phyloP scores from a whole-genome alignment of 2,329 filamentous ascomycete genomes.

The Aspergillus spinulosporus region DNA sequence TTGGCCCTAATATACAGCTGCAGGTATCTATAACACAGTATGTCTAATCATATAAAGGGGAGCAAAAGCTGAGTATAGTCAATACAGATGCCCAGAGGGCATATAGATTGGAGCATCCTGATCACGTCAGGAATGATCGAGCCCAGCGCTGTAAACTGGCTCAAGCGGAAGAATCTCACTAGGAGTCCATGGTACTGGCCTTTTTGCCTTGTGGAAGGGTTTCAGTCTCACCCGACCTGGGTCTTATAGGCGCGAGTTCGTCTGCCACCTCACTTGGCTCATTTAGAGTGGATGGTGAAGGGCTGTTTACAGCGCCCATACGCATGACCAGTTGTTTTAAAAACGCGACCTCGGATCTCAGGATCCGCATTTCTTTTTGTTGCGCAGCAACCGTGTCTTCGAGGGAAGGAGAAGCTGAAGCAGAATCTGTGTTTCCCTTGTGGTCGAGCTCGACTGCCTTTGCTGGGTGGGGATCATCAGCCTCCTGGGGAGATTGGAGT shows the following conservation, averaged over 20 bases:
- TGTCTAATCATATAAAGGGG: background rate
- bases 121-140: background rate
- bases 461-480: background rate
- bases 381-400: constrained; percentile 8
- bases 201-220: background rate
- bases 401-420: background rate
- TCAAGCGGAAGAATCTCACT: background rate
- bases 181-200: background rate
- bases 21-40: background rate
- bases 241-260: constrained; percentile 5
- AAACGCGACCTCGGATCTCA: constrained; percentile 33
- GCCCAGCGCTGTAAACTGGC: background rate
- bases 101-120: background rate
- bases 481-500: background rate
- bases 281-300: constrained; percentile 1
- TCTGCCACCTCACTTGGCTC: constrained; percentile 14
- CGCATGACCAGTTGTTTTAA: constrained; percentile 33
- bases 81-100: background rate
- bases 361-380: constrained; percentile 27
- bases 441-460: background rate
- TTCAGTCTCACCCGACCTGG: background rate
- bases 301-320: constrained; percentile 12
- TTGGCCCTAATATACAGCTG: background rate
- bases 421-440: background rate
- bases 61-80: background rate